Conservation (phyloP, 2,329 filamentous ascomycete genomes). For the Ophiognomonia clavigignenti-juglandacearum region DNA sequence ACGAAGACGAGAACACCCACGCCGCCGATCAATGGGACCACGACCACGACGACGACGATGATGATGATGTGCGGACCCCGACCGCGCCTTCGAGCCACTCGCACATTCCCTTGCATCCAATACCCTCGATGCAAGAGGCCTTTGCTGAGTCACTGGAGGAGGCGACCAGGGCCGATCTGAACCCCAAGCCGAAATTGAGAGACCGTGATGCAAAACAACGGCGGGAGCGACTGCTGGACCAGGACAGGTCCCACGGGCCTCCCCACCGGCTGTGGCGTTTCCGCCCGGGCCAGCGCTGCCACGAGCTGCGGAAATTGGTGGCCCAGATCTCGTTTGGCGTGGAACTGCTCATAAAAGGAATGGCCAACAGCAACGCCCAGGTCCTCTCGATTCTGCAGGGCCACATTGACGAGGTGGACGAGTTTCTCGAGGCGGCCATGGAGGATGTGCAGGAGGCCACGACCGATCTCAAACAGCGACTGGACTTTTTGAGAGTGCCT, state of each 20-base stretch:
- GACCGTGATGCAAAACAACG: slow-evolving; percentile 55
- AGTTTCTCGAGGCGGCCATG: slow-evolving; percentile 78
- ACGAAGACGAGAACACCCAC: neutral
- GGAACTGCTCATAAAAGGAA: slow-evolving; percentile 75
- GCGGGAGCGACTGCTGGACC: slow-evolving; percentile 63
- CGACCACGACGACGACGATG: neutral
- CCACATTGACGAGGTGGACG: slow-evolving; percentile 91
- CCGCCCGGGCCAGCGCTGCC: slow-evolving; percentile 69
- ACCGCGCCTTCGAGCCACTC: slow-evolving; percentile 3
- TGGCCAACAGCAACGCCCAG: slow-evolving; percentile 84
- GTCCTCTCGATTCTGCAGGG: slow-evolving; percentile 85
- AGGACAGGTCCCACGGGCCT: slow-evolving; percentile 62
- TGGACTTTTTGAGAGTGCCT: slow-evolving; percentile 75
- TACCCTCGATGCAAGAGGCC: slow-evolving; percentile 71
- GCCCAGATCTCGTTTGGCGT: slow-evolving; percentile 93
- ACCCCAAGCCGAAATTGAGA: slow-evolving; percentile 47
- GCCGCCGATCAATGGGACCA: too few species aligned
- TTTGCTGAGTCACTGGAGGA: slow-evolving; percentile 80
- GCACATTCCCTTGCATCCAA: slow-evolving; percentile 55
- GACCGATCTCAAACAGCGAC: slow-evolving; percentile 73
- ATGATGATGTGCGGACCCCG: slow-evolving; percentile 5
- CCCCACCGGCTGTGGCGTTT: slow-evolving; percentile 74
- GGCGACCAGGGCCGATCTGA: slow-evolving; percentile 47
- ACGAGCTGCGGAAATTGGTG: slow-evolving; percentile 85
- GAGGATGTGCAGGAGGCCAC: slow-evolving; percentile 79